Evolutionary conservation across 768 basidiomycete genomes (phyloP).

Genomic region (Rhodocollybia butyracea): DNA sequence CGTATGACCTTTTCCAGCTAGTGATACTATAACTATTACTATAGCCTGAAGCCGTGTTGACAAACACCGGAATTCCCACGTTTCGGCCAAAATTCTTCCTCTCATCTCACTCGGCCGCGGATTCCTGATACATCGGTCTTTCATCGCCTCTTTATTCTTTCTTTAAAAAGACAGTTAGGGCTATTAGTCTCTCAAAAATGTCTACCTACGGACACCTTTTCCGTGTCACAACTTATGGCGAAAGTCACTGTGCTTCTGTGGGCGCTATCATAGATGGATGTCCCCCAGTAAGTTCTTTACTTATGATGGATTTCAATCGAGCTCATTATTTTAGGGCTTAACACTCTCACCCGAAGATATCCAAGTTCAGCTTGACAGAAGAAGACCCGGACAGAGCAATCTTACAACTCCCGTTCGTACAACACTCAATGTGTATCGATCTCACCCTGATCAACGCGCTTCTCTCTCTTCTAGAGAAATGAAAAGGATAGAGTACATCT

Average conservation of each 20-base stretch:
- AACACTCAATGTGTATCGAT: neutral
- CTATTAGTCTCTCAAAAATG: slow-evolving; percentile 43
- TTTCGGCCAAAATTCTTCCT: too few relatives aligned
- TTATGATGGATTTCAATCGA: slow-evolving; percentile 1
- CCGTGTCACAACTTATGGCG: slow-evolving; percentile 96
- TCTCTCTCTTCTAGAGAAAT: slow-evolving; percentile 56
- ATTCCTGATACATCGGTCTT: neutral
- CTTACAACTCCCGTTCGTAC: slow-evolving; percentile 88
- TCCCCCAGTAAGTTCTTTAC: slow-evolving; percentile 68
- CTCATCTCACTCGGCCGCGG: slow-evolving; percentile 1
- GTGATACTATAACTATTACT: too few relatives aligned
- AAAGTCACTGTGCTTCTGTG: slow-evolving; percentile 95
- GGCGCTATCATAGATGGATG: slow-evolving; percentile 98
- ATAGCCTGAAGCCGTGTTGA: too few relatives aligned
- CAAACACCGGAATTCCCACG: too few relatives aligned
- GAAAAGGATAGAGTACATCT: slow-evolving; percentile 94
- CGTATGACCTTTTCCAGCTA: too few relatives aligned
- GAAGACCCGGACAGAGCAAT: slow-evolving; percentile 93
- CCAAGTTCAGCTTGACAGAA: slow-evolving; percentile 85
- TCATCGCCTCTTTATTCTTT: neutral
- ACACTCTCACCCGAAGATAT: slow-evolving; percentile 78
- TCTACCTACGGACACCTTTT: slow-evolving; percentile 91
- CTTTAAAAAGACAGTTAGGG: neutral
- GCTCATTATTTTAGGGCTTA: slow-evolving; percentile 60
- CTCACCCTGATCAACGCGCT: slow-evolving; percentile 2